Conservation (phyloP, 371 early-diverging fungal species). For the Batkoa obscura region DNA sequence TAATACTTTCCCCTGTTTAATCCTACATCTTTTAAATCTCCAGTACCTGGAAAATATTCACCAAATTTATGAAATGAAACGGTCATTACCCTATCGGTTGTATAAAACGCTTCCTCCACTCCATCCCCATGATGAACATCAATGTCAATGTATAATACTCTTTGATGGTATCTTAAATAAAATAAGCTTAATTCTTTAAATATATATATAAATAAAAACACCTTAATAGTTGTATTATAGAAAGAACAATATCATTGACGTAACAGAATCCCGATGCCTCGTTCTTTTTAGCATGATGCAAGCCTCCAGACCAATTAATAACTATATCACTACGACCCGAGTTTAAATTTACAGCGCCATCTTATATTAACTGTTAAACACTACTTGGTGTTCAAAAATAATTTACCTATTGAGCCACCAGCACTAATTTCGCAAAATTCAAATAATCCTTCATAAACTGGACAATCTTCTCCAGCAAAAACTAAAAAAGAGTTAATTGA, state of each 20-base stretch:
- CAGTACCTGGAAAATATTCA: conserved; percentile 97
- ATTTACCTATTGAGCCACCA: conserved; percentile 80
- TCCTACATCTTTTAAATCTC: conserved; percentile 75
- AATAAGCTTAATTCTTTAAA: too few species aligned
- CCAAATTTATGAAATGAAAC: conserved; percentile 98
- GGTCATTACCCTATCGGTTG: conserved; percentile 98
- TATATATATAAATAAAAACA: too few species aligned
- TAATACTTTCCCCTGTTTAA: conserved; percentile 75
- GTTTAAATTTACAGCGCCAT: conserved; percentile 81
- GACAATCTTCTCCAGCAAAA: conserved; percentile 88
- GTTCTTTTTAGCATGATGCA: conserved; percentile 95
- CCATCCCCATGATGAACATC: conserved; percentile 99
- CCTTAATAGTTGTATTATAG: conserved; percentile 89
- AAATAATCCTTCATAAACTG: conserved; percentile 89
- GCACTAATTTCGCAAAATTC: conserved; percentile 90
- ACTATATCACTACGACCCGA: conserved; percentile 83
- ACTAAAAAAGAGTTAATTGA: background rate
- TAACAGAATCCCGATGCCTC: conserved; percentile 99
- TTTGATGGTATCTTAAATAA: conserved; percentile 76
- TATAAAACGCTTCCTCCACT: conserved; percentile 99
- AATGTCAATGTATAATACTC: conserved; percentile 98
- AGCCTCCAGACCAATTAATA: conserved; percentile 98
- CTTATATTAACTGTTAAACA: conserved; percentile 19
- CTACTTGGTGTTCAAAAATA: background rate
- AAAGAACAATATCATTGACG: conserved; percentile 98